phyloP scores from a whole-genome alignment of 2,329 filamentous ascomycete species.

The Knufia fluminis region DNA sequence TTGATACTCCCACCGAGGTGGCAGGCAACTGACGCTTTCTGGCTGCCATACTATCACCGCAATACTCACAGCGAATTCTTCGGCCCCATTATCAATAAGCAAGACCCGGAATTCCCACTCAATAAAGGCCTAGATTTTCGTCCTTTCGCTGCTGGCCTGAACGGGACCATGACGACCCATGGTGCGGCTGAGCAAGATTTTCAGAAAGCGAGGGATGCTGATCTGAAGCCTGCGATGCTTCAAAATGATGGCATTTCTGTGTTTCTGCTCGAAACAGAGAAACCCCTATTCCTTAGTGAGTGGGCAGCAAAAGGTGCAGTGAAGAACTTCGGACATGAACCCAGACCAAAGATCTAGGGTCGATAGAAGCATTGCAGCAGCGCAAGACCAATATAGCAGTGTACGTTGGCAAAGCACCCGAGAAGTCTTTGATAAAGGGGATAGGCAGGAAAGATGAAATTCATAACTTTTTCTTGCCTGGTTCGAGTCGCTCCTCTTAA shows the following conservation, averaged over 20 bases:
- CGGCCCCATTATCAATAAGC: conserved; percentile 12
- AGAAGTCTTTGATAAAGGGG: too few relatives aligned
- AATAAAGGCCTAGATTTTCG: conserved; percentile 8
- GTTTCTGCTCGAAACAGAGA: conserved; percentile 17
- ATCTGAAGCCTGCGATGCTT: conserved; percentile 7
- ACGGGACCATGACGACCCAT: conserved; percentile 8
- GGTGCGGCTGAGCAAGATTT: conserved; percentile 10
- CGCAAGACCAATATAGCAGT: too few relatives aligned
- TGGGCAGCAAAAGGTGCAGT: conserved; percentile 11
- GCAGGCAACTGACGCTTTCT: conserved; percentile 34
- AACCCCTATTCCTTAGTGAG: conserved; percentile 12
- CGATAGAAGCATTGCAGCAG: too few relatives aligned
- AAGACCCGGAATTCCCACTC: conserved; percentile 8
- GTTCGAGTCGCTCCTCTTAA: too few relatives aligned
- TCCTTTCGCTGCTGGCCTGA: conserved; percentile 7
- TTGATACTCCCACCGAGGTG: conserved; percentile 34
- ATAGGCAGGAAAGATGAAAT: too few relatives aligned
- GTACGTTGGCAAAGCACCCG: too few relatives aligned
- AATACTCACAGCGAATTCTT: conserved; percentile 30
- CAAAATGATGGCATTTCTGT: conserved; percentile 12
- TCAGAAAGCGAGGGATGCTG: conserved; percentile 8
- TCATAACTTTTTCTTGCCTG: too few relatives aligned
- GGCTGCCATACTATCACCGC: conserved; percentile 36
- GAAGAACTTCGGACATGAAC: conserved; percentile 1
- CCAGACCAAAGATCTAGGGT: not conserved